Evolutionary conservation across 1,284 basidiomycete species (phyloP).

Genomic region (Ganoderma resinaceum): DNA sequence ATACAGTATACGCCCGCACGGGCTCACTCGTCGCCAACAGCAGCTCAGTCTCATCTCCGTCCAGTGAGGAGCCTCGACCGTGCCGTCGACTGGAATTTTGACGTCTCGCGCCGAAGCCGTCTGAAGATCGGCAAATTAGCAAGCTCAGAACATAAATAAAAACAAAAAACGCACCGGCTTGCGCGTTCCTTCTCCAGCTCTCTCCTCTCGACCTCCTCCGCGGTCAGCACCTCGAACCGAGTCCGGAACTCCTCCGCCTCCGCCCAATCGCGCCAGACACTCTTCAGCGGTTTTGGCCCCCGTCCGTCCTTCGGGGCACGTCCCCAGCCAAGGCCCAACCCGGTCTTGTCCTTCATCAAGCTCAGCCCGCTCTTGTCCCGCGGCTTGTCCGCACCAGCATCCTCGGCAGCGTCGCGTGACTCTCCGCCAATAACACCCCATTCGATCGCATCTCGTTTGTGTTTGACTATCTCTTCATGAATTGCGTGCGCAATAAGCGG

Average conservation of each 20-base stretch:
- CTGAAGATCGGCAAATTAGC: constrained; percentile 42
- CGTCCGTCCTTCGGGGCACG: constrained; percentile 72
- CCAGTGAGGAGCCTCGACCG: constrained; percentile 43
- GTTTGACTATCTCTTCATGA: constrained; percentile 93
- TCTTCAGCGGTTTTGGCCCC: constrained; percentile 84
- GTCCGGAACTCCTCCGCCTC: constrained; percentile 94
- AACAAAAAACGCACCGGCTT: constrained; percentile 47
- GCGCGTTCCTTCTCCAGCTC: constrained; percentile 87
- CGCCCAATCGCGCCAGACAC: constrained; percentile 95
- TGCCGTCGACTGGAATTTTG: constrained; percentile 70
- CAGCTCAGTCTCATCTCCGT: constrained; percentile 17
- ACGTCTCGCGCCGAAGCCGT: constrained; percentile 76
- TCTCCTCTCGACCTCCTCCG: constrained; percentile 91
- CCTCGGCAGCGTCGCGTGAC: constrained; percentile 33
- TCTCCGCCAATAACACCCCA: constrained; percentile 84
- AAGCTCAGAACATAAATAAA: constrained; percentile 10
- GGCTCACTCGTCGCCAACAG: background rate
- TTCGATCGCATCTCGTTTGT: constrained; percentile 94
- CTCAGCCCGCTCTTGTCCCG: constrained; percentile 58
- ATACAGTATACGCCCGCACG: constrained; percentile 16
- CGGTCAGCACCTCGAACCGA: constrained; percentile 84
- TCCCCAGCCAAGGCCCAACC: constrained; percentile 74
- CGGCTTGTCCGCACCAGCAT: constrained; percentile 37
- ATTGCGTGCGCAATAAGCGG: constrained; percentile 93
- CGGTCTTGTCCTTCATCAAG: constrained; percentile 79